Evolutionary conservation across 768 basidiomycete genomes (phyloP), one percentile per base, ranked within the genome.

Genomic region (Boletus reticulatus): DNA sequence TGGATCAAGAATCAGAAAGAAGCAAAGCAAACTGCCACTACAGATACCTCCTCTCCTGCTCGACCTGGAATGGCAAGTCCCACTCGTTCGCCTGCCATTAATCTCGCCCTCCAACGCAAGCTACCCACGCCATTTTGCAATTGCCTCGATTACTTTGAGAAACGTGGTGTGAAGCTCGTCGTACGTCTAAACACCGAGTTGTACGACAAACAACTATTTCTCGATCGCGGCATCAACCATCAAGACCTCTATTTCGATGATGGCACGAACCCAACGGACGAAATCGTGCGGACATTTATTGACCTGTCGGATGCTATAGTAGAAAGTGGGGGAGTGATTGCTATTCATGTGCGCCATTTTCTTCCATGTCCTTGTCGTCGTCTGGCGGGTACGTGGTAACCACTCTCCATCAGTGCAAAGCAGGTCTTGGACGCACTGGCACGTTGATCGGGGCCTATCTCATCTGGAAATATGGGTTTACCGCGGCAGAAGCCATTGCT

Each of bases 391-490:
- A 56, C 61, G 39, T 61, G 44, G 67, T 64, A 58, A 68, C 54
- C 55, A 52, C 53, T 29, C 52, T 56, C 48, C 54, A 50, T 16
- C 70, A 96, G 89, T 97, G 94, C 71, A 96, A 96, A 78, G 97
- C 97, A 47, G 97, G 97, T 41, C 80, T 99, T 12, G 97, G 97
- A 22, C 81, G 97, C 52, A 98, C 97, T 7, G 97, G 97, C 4
- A 96, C 94, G 5, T 79, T 99, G 56, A 96, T 99, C 58, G 97
- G 97, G 36, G 97, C 96, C 10, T 98, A 98, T 78, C 81, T 99
- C 52, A 92, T 97, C 58, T 99, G 97, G 91, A 98, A 98, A 73
- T 96, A 98, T 65, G 92, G 92, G 20, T 99, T 99, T 70, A 93
- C 94, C 17, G 96, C 96, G 2, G 83, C 87, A 48, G 93, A 98